Evolutionary conservation across 352 stramenopile species (phyloP).

Genomic region (Globisporangium recalcitrans): DNA sequence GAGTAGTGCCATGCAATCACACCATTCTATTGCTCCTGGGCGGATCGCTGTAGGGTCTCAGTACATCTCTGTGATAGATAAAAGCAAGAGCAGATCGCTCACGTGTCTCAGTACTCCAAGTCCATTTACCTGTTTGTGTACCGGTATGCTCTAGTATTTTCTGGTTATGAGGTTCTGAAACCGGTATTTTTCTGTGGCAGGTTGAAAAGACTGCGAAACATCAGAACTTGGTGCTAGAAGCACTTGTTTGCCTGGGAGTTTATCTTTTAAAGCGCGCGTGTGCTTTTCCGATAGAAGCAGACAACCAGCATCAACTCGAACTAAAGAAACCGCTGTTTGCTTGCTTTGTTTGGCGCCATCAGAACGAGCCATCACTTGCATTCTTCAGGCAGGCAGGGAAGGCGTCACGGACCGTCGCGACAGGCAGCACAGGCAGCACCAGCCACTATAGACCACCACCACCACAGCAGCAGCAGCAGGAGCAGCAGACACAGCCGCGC

Average conservation of each 20-base stretch:
- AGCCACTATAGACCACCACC: background rate
- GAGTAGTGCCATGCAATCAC: no score
- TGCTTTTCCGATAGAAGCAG: background rate
- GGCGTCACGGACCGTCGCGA: background rate
- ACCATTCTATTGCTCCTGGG: no score
- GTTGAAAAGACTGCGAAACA: background rate
- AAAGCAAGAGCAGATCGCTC: no score
- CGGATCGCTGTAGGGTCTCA: no score
- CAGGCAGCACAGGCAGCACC: background rate
- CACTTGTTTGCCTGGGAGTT: background rate
- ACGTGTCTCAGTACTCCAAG: no score
- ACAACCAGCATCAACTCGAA: no score
- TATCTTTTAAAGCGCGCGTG: background rate
- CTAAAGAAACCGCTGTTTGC: background rate
- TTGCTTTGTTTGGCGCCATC: conserved; percentile 1
- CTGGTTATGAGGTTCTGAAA: no score
- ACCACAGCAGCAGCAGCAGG: background rate
- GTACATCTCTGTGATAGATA: no score
- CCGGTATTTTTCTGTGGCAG: no score
- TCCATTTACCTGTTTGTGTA: no score
- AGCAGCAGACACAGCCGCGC: background rate
- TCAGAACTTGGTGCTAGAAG: no score
- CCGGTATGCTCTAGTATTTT: no score
- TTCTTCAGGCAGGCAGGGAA: background rate
- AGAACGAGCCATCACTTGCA: background rate